Evolutionary conservation across 2,329 filamentous ascomycete species (phyloP).

Genomic region (Drechslerella stenobrocha): DNA sequence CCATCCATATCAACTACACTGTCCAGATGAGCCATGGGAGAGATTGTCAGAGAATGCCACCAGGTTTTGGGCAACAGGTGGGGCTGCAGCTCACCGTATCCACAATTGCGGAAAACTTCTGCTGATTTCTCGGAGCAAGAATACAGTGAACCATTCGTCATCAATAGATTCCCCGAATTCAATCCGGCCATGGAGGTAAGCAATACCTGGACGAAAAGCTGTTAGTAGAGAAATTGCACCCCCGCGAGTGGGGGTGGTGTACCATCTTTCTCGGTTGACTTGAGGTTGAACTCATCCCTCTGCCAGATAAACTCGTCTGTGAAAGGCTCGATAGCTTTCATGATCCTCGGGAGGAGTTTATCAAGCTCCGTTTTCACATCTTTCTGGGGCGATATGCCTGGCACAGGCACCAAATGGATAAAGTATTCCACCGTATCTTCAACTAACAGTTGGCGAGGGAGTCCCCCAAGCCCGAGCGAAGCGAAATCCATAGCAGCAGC

Average conservation of each 20-base stretch:
- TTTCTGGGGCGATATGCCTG: slow-evolving; percentile 10
- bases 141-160: slow-evolving; percentile 96
- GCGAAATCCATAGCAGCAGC: slow-evolving; percentile 30
- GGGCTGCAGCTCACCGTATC: slow-evolving; percentile 59
- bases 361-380: slow-evolving; percentile 28
- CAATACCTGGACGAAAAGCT: slow-evolving; percentile 55
- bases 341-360: slow-evolving; percentile 24
- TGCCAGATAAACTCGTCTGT: slow-evolving; percentile 73
- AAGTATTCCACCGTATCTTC: slow-evolving; percentile 45
- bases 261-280: slow-evolving; percentile 63
- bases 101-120: slow-evolving; percentile 73
- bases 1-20: slow-evolving; percentile 85
- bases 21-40: slow-evolving; percentile 31
- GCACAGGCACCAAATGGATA: slow-evolving; percentile 24
- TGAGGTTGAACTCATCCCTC: slow-evolving; percentile 75
- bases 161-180: slow-evolving; percentile 94
- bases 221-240: slow-evolving; percentile 6
- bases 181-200: slow-evolving; percentile 72
- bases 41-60: slow-evolving; percentile 5
- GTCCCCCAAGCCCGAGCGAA: slow-evolving; percentile 28
- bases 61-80: neutral
- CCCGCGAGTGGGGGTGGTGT: slow-evolving; percentile 6
- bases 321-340: slow-evolving; percentile 45
- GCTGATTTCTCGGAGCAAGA: slow-evolving; percentile 79
- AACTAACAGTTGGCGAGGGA: slow-evolving; percentile 43